phyloP scores from a whole-genome alignment of 352 stramenopile genomes.

The Ophiocytium majus region DNA sequence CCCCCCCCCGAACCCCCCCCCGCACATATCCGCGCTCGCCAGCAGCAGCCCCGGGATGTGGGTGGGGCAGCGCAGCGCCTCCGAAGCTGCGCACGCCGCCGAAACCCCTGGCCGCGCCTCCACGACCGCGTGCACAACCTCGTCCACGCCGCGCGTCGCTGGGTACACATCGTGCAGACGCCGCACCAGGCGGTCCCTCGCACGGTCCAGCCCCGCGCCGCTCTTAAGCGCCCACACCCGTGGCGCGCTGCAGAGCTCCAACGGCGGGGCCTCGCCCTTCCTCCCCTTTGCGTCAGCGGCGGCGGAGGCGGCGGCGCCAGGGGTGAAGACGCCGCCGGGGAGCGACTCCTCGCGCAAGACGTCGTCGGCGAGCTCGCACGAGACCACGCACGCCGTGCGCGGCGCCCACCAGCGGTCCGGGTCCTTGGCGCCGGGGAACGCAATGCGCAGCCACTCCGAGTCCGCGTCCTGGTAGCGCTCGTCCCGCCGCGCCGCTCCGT shows the following conservation, averaged over 20 bases:
- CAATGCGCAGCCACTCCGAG: slow-evolving; percentile 42
- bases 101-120: slow-evolving; percentile 32
- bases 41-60: slow-evolving; percentile 48
- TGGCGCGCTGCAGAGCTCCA: no score
- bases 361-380: slow-evolving; percentile 27
- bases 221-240: not conserved
- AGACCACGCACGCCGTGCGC: slow-evolving; percentile 40
- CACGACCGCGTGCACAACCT: not conserved
- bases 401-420: slow-evolving; percentile 28
- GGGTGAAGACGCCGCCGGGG: slow-evolving; percentile 14
- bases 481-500: slow-evolving; percentile 7
- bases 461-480: slow-evolving; percentile 25
- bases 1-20: slow-evolving; percentile 32
- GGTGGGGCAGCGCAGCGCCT: slow-evolving; percentile 40
- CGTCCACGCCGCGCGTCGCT: slow-evolving; percentile 1
- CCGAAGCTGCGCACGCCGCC: slow-evolving; percentile 24
- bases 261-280: not conserved
- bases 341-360: not conserved
- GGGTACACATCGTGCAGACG: slow-evolving; percentile 45
- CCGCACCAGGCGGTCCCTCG: slow-evolving; percentile 34
- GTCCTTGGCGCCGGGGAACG: slow-evolving; percentile 37
- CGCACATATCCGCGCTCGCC: slow-evolving; percentile 38
- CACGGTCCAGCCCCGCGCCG: slow-evolving; percentile 21
- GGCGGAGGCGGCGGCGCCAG: not conserved
- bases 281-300: not conserved